Conservation (phyloP, 805 yeast species). For the Torulaspora indica region DNA sequence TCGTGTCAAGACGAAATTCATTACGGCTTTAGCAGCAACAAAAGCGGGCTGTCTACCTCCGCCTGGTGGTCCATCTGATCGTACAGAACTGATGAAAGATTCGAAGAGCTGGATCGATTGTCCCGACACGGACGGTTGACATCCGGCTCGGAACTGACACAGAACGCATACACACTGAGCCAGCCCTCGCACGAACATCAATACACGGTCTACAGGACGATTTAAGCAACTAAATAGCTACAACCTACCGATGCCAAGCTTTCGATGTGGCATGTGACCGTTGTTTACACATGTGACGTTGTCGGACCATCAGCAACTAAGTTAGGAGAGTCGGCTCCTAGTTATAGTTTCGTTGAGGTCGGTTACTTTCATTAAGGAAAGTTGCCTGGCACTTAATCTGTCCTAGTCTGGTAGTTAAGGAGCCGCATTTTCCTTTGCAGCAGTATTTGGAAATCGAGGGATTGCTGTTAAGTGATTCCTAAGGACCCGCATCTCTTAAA, state of each 20-base stretch:
- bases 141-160: background rate
- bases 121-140: too few relatives aligned
- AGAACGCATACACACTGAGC: background rate
- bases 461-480: background rate
- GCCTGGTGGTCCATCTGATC: too few relatives aligned
- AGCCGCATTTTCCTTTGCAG: background rate
- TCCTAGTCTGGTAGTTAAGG: background rate
- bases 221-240: background rate
- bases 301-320: background rate
- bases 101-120: too few relatives aligned
- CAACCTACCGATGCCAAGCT: background rate
- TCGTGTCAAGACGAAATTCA: too few relatives aligned
- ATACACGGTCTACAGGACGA: background rate
- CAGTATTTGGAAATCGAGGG: background rate
- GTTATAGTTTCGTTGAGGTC: background rate
- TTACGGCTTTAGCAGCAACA: too few relatives aligned
- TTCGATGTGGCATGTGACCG: background rate
- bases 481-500: background rate
- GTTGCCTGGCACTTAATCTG: too few relatives aligned
- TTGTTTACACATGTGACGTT: background rate
- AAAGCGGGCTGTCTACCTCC: too few relatives aligned
- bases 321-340: background rate
- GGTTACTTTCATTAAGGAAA: too few relatives aligned
- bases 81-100: too few relatives aligned
- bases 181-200: background rate